These are phyloP conservation scores for Fusarium brachygibbosum DNA, from an alignment of 2,329 filamentous ascomycete genomes.

Conservation along the genomic window DNA sequence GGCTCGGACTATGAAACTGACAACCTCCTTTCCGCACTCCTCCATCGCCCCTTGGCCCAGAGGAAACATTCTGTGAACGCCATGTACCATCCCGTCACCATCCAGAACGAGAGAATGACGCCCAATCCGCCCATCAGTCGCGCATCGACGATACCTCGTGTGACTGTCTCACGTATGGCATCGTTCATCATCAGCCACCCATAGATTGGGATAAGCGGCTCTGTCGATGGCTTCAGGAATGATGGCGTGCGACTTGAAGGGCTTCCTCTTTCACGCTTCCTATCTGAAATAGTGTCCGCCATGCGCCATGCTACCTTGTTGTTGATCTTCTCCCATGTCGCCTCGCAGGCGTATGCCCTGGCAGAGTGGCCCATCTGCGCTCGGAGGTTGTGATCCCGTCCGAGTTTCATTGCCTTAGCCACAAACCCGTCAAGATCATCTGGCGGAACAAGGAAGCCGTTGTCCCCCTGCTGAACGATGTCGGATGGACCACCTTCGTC, in stretches of 20 bases:
- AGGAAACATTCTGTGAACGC: slow-evolving; percentile 62
- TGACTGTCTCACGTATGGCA: slow-evolving; percentile 54
- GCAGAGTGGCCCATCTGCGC: slow-evolving; percentile 61
- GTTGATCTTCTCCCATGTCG: slow-evolving; percentile 80
- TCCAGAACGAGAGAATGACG: slow-evolving; percentile 64
- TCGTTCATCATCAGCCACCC: slow-evolving; percentile 61
- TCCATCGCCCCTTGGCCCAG: slow-evolving; percentile 55
- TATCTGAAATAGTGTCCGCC: slow-evolving; percentile 64
- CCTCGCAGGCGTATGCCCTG: slow-evolving; percentile 70
- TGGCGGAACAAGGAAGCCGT: slow-evolving; percentile 72
- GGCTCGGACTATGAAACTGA: slow-evolving; percentile 25
- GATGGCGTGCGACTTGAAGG: slow-evolving; percentile 27
- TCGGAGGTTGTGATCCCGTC: slow-evolving; percentile 60
- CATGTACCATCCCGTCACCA: slow-evolving; percentile 63
- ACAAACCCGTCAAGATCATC: slow-evolving; percentile 72
- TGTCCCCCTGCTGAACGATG: slow-evolving; percentile 70
- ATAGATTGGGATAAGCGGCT: slow-evolving; percentile 57
- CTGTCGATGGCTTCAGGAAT: slow-evolving; percentile 39
- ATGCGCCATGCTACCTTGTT: slow-evolving; percentile 77
- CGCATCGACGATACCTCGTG: slow-evolving; percentile 58
- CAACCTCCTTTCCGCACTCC: slow-evolving; percentile 48
- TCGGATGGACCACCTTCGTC: slow-evolving; percentile 79
- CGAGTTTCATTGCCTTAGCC: slow-evolving; percentile 63
- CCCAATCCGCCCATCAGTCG: slow-evolving; percentile 61
- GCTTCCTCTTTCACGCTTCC: slow-evolving; percentile 53